Evolutionary conservation across 441 rosid species (phyloP), one percentile per base, ranked within the genome.

Genomic region (Pelargonium hybrid): DNA sequence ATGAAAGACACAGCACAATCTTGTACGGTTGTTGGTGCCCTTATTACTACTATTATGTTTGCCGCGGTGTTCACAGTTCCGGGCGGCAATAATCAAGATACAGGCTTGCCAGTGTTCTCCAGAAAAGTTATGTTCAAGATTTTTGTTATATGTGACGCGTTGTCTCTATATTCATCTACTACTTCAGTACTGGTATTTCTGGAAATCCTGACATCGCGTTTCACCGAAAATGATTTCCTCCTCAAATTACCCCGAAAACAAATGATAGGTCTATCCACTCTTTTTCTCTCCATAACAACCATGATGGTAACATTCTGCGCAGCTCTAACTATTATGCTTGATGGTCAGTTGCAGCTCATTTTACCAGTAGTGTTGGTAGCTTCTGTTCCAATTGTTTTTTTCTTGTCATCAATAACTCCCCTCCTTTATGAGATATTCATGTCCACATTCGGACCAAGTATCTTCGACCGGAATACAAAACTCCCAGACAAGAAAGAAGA

Each of bases 1-100:
- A 68, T 77, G 73, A 77, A 78, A 56, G 69, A 68, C 3, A 70
- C 73, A 1, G 75, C 81, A 15, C 31, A 69, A 0, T 56, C 84
- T 2, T 75, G 73, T 29, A 73, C 71, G 71, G 73, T 41, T 0
- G 47, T 41, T 5, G 47, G 47, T 0, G 47, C 47, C 0, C 47
- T 41, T 41, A 6, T 41, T 11, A 0, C 9, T 7, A 41, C 47
- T 5, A 41, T 41, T 41, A 41, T 41, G 47, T 41, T 41, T 41
- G 47, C 47, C 8, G 47, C 47, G 9, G 7, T 11, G 5, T 41
- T 41, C 47, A 41, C 1, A 5, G 47, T 41, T 70, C 70, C 4
- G 0, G 77, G 79, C 0, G 82, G 79, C 9, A 69, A 4, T 9
- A 48, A 74, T 7, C 62, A 11, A 14, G 34, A 23, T 17, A 43